phyloP scores from a whole-genome alignment of 2,329 filamentous ascomycete genomes.

The Phaeosphaeriaceae sp. region DNA sequence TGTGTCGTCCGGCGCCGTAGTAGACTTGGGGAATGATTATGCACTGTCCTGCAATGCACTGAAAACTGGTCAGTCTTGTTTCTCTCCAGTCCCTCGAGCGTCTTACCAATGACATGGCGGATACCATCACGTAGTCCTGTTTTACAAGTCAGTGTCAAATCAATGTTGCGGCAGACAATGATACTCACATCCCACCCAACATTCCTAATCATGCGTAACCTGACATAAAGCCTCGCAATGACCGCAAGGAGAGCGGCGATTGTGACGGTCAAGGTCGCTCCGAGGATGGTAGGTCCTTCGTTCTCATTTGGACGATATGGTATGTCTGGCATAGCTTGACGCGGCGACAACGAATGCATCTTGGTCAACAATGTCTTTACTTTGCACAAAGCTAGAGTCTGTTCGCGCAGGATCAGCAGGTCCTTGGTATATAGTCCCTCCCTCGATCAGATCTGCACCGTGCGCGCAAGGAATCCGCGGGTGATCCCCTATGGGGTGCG shows the following conservation, averaged over 20 bases:
- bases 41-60: slow-evolving; percentile 50
- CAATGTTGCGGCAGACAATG: not conserved
- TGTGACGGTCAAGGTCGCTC: slow-evolving; percentile 51
- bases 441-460: not conserved
- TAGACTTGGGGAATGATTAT: slow-evolving; percentile 52
- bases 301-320: slow-evolving; percentile 36
- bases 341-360: not conserved
- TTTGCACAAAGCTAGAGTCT: not conserved
- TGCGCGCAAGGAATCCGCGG: not conserved
- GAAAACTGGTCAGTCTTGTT: slow-evolving; percentile 7
- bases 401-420: not conserved
- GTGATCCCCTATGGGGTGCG: not conserved
- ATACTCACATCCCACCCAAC: slow-evolving; percentile 56
- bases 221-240: slow-evolving; percentile 55
- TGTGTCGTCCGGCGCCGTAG: slow-evolving; percentile 57
- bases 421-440: not conserved
- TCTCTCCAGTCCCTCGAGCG: not conserved
- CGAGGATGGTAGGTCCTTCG: slow-evolving; percentile 50
- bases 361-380: not conserved
- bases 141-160: slow-evolving; percentile 12
- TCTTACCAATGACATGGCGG: slow-evolving; percentile 48
- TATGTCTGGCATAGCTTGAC: not conserved
- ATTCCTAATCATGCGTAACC: slow-evolving; percentile 57
- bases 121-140: slow-evolving; percentile 53
- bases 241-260: slow-evolving; percentile 51